Evolutionary conservation across 345 rosid genomes (phyloP).

Genomic region (Eucalyptus grandis): DNA sequence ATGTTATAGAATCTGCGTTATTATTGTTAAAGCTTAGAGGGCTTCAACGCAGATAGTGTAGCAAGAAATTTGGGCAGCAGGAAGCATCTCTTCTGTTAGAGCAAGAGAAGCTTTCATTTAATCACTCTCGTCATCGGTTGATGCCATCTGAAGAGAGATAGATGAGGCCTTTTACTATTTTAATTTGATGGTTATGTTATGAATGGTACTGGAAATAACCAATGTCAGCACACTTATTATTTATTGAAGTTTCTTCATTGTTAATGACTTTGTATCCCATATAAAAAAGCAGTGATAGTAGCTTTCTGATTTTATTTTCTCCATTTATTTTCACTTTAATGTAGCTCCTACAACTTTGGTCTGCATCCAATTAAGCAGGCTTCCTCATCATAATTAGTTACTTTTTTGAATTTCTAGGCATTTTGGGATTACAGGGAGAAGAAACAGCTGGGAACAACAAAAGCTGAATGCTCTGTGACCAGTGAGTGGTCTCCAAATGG

Average conservation of each 20-base stretch:
- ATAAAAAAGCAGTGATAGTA: background rate
- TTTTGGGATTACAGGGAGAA: slow-evolving; percentile 74
- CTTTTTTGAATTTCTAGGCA: slow-evolving; percentile 26
- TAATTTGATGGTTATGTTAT: background rate
- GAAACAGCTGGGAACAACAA: slow-evolving; percentile 61
- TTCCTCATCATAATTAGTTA: background rate
- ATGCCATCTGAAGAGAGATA: background rate
- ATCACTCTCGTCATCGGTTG: background rate
- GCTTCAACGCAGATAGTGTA: background rate
- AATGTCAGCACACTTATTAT: background rate
- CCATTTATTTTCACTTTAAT: background rate
- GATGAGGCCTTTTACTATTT: background rate
- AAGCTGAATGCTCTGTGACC: slow-evolving; percentile 87
- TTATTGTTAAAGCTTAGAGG: background rate
- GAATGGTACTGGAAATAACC: background rate
- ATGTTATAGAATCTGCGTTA: background rate
- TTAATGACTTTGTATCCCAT: background rate
- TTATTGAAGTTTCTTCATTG: background rate
- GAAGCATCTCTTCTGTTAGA: background rate
- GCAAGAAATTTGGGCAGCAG: background rate
- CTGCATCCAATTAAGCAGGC: background rate
- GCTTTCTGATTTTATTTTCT: background rate
- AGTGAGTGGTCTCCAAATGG: slow-evolving; percentile 97
- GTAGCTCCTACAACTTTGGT: background rate
- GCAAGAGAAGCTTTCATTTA: background rate